Evolutionary conservation across 768 basidiomycete species (phyloP).

Genomic region (Calocybe cyanea): DNA sequence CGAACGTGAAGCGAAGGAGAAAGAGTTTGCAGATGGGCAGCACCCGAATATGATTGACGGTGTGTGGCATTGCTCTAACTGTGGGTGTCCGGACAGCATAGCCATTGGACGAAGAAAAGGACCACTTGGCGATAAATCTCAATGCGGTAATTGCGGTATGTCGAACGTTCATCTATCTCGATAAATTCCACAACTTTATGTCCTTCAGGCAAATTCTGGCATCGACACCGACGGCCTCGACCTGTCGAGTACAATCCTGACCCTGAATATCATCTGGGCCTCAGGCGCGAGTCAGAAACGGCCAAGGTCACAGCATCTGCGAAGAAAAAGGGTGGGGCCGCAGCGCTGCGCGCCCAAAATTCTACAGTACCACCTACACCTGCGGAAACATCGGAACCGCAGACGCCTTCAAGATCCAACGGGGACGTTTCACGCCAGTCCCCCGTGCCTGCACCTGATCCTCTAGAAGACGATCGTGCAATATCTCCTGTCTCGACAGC

Average conservation of each 20-base stretch:
- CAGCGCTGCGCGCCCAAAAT: conserved; percentile 44
- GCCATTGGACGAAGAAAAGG: conserved; percentile 86
- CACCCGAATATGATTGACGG: conserved; percentile 80
- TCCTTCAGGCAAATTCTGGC: conserved; percentile 80
- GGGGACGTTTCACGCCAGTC: conserved; percentile 32
- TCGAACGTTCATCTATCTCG: conserved; percentile 11
- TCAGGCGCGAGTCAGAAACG: conserved; percentile 54
- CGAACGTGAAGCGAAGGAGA: conserved; percentile 80
- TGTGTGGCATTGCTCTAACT: conserved; percentile 94
- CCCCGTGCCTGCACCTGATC: conserved; percentile 23
- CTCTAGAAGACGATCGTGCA: conserved; percentile 46
- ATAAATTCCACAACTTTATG: conserved; percentile 9
- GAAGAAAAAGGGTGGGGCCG: conserved; percentile 56
- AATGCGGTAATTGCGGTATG: conserved; percentile 92
- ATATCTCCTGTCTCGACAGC: conserved; percentile 69
- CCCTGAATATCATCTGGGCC: conserved; percentile 60
- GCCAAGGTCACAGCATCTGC: conserved; percentile 40
- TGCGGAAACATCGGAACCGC: conserved; percentile 43
- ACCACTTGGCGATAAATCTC: conserved; percentile 83
- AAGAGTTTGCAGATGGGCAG: conserved; percentile 78
- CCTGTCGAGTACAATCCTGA: conserved; percentile 80
- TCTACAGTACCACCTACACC: conserved; percentile 36
- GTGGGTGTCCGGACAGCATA: conserved; percentile 85
- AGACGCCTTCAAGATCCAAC: conserved; percentile 45
- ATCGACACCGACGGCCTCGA: conserved; percentile 76